A percentile compares a stretch with the other conserved stretches of the same genome.
Conservation (phyloP, 768 basidiomycete genomes). For the Kwoniella dendrophila region DNA sequence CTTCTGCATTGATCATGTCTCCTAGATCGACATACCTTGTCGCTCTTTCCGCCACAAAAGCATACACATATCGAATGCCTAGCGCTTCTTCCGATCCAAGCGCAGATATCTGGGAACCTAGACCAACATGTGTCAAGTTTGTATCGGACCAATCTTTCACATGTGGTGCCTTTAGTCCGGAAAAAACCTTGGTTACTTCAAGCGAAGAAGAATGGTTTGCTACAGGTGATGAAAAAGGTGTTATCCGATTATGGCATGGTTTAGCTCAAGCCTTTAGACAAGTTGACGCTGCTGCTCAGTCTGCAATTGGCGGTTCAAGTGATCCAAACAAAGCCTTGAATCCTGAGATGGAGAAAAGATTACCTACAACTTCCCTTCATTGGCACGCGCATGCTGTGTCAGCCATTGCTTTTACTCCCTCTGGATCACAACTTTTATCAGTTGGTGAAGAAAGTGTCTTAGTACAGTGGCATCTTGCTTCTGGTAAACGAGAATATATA, state of each 20-base stretch:
- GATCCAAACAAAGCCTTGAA: conserved; percentile 14
- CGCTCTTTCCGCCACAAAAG: conserved; percentile 49
- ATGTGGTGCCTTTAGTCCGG: conserved; percentile 83
- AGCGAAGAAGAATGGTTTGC: conserved; percentile 79
- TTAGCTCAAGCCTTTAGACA: conserved; percentile 62
- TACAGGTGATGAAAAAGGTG: conserved; percentile 83
- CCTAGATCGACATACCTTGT: conserved; percentile 50
- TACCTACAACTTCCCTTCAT: conserved; percentile 82
- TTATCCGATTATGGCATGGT: conserved; percentile 90
- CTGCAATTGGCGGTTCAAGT: not conserved
- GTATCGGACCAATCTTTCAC: conserved; percentile 78
- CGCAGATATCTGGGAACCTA: conserved; percentile 15
- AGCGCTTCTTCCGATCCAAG: conserved; percentile 5
- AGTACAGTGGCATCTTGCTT: conserved; percentile 94
- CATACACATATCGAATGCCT: conserved; percentile 48
- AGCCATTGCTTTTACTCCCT: conserved; percentile 79
- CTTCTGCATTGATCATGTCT: conserved; percentile 48
- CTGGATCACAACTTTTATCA: conserved; percentile 88
- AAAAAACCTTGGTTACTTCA: conserved; percentile 51
- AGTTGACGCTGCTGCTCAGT: conserved; percentile 25
- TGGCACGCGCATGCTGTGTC: conserved; percentile 97
- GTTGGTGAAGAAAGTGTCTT: conserved; percentile 94
- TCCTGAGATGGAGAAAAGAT: conserved; percentile 61
- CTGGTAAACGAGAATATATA: conserved; percentile 85
- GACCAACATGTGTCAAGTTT: conserved; percentile 63